Base-by-base conservation (phyloP, 169 alveolate genomes). In the Plasmodium billcollinsi region DNA sequence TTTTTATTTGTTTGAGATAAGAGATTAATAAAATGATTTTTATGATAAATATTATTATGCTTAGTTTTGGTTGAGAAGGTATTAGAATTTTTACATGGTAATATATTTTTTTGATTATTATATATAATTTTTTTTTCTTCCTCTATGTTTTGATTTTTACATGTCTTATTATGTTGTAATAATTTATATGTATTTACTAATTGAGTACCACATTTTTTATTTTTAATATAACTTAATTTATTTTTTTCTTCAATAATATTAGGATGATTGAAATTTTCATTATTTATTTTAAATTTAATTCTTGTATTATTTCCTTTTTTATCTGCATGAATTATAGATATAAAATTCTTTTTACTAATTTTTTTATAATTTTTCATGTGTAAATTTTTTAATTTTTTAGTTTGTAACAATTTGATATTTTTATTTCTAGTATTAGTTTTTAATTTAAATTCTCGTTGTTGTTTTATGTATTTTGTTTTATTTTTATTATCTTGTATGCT, bases 351-450 rank as follows among this genome's bases (percentile, higher is more conserved):
- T 52, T 71, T 83, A 54, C 18, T 39, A 39, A 39, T 39, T 39
- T 39, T 39, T 39, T 39, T 39, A 39, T 39, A 39, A 39, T 39
- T 39, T 39, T 39, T 39, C 5, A 39, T 39, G 9, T 39, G 47
- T 39, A 39, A 6, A 39, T 8, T 78, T 70, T 70, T 83, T n/a
- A 67, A 47, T 52, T 49, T 49, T 63, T 65, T 83, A 69, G 24
- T 59, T 83, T 83, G 69, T 83, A 83, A 43, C 26, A 83, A 62
- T 9, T 70, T 83, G 15, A 70, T 70, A 73, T 83, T 83, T 62
- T 70, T 83, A n/a, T 61, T 83, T 83, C 71, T 56, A 47, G 91
- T 83, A 18, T 58, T 54, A 26, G 43, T 83, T 70, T 54, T 83
- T 49, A 67, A 14, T 59, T 71, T 83, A 49, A 56, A 54, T 58